A percentile compares a stretch with the other conserved stretches of the same genome.
phyloP scores from a whole-genome alignment of 305 asterid genomes.

The Solanum hybrid region DNA sequence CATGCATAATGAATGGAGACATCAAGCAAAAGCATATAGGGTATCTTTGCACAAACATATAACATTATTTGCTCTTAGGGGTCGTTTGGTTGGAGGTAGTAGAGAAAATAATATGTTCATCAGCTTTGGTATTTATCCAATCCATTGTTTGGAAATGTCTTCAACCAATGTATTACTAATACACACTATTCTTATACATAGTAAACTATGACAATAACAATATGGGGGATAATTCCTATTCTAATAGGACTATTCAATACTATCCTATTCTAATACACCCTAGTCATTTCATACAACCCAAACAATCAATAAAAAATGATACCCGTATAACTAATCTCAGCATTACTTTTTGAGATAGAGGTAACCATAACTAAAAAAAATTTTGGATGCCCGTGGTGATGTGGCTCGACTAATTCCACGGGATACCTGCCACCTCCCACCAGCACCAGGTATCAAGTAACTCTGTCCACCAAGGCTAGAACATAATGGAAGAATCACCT shows the following conservation, averaged over 20 bases:
- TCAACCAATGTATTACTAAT: neutral
- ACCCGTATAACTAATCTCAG: neutral
- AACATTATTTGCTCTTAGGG: neutral
- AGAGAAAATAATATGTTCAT: neutral
- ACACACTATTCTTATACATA: neutral
- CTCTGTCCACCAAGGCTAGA: neutral
- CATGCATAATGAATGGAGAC: neutral
- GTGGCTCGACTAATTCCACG: neutral
- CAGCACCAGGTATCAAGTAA: neutral
- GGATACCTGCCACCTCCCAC: neutral
- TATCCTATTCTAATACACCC: neutral
- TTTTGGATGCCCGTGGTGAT: neutral
- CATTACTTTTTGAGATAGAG: neutral
- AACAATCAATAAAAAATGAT: neutral
- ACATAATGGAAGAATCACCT: neutral
- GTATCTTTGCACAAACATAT: neutral
- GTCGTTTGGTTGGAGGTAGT: neutral
- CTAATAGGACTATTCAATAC: neutral
- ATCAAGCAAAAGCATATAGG: neutral
- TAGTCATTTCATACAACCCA: neutral
- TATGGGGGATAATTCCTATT: neutral
- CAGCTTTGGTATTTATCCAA: neutral
- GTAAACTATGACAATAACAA: neutral
- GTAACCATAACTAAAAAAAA: neutral
- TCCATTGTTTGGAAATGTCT: neutral